These are phyloP conservation scores for Ustilago sp. DNA, from an alignment of 1,284 basidiomycete species.

Conservation along the genomic window DNA sequence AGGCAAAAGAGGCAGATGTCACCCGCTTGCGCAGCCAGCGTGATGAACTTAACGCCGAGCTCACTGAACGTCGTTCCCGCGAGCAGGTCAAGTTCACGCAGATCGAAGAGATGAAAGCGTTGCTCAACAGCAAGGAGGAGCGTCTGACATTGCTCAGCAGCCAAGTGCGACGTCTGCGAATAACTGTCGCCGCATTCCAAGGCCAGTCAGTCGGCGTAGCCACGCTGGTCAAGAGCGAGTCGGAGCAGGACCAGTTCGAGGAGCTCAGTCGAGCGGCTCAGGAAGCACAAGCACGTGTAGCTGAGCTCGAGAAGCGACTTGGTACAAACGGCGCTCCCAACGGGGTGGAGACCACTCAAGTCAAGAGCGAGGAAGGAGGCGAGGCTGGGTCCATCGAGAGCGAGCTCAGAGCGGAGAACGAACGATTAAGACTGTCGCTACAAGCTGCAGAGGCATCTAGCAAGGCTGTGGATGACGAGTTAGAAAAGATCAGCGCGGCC, in stretches of 20 bases:
- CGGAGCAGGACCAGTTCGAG: constrained; percentile 43
- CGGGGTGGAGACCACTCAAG: constrained; percentile 2
- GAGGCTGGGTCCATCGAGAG: constrained; percentile 6
- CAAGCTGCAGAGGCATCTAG: constrained; percentile 60
- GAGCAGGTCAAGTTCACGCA: constrained; percentile 64
- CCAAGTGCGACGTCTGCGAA: constrained; percentile 81
- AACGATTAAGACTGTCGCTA: constrained; percentile 71
- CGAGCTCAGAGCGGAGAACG: constrained; percentile 73
- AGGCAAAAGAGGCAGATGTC: constrained; percentile 76
- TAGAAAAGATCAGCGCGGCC: constrained; percentile 85
- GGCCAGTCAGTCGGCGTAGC: constrained; percentile 80
- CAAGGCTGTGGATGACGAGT: constrained; percentile 77
- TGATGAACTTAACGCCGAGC: constrained; percentile 56
- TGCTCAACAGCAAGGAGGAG: constrained; percentile 73
- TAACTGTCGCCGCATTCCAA: constrained; percentile 80
- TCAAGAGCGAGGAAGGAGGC: constrained; percentile 12
- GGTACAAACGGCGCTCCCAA: constrained; percentile 18
- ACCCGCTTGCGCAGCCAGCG: constrained; percentile 41
- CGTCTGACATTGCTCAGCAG: constrained; percentile 80
- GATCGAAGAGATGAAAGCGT: constrained; percentile 65
- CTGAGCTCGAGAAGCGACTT: constrained; percentile 43
- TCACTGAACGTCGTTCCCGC: constrained; percentile 61
- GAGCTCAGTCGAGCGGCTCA: constrained; percentile 32
- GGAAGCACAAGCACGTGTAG: constrained; percentile 36
- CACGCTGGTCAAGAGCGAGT: constrained; percentile 75